Percentiles rank a stretch among this genome's conserved stretches.
Evolutionary conservation across 257 asterid genomes (phyloP).

Genomic region (Nicotiana sylvestris): DNA sequence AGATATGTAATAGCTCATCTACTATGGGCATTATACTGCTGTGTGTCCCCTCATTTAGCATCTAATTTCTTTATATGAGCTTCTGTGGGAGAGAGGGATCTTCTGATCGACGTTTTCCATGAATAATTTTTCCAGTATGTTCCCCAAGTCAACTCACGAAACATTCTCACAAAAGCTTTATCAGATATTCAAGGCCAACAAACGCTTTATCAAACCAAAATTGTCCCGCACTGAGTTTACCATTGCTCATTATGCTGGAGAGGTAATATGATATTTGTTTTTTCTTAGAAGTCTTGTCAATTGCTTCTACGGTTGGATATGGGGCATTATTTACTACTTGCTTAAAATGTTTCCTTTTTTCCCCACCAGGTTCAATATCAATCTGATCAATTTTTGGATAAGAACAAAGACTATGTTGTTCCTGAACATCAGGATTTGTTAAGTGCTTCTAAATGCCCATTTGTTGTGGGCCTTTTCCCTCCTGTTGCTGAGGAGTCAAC

Average conservation of each 20-base stretch:
- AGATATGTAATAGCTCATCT: not conserved
- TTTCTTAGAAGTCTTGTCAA: constrained; percentile 5
- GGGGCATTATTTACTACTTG: constrained; percentile 5
- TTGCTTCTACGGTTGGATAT: constrained; percentile 8
- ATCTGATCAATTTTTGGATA: constrained; percentile 93
- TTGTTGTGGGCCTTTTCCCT: constrained; percentile 85
- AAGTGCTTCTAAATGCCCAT: constrained; percentile 70
- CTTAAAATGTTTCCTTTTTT: constrained; percentile 13
- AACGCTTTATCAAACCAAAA: constrained; percentile 93
- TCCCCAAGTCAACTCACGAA: constrained; percentile 97
- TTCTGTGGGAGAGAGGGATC: not conserved
- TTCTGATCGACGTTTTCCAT: constrained; percentile 15
- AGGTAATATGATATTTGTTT: constrained; percentile 49
- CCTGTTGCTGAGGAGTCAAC: constrained; percentile 69
- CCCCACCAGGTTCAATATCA: constrained; percentile 74
- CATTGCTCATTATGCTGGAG: constrained; percentile 96
- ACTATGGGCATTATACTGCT: not conserved
- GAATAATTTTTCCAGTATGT: constrained; percentile 65
- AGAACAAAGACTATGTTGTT: constrained; percentile 95
- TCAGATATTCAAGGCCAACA: constrained; percentile 84
- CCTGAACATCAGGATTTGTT: constrained; percentile 96
- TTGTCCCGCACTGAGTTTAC: constrained; percentile 89
- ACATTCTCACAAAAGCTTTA: constrained; percentile 91
- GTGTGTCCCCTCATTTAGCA: not conserved
- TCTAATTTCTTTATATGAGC: not conserved